Percentiles rank a stretch among this genome's conserved stretches.
These are phyloP conservation scores for Alternaria ventricosa DNA, from an alignment of 2,329 filamentous ascomycete genomes.

Conservation along the genomic window DNA sequence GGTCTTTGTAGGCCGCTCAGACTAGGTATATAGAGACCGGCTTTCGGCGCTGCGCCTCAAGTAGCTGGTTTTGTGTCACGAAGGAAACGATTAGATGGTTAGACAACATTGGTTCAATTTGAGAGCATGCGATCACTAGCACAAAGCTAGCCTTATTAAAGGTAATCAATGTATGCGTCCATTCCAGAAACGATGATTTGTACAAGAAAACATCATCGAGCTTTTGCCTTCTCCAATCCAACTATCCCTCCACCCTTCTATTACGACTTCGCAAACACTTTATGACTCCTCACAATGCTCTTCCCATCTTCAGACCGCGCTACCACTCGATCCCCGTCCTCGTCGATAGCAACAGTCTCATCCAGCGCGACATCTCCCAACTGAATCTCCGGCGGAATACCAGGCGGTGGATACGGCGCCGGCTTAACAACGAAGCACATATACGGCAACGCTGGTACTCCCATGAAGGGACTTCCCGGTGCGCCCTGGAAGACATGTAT, in stretches of 20 bases:
- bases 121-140: not conserved
- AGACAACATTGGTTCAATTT: not conserved
- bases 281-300: not conserved
- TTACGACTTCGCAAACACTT: not conserved
- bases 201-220: not conserved
- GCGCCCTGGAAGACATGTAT: conserved; percentile 2
- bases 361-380: not conserved
- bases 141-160: not conserved
- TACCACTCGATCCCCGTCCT: not conserved
- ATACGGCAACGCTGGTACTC: not conserved
- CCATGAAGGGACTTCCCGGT: conserved; percentile 2
- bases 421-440: not conserved
- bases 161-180: not conserved
- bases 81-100: not conserved
- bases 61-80: not conserved
- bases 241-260: not conserved
- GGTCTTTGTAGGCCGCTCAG: not conserved
- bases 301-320: not conserved
- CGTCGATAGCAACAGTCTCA: not conserved
- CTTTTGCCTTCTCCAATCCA: not conserved
- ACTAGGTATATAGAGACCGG: not conserved
- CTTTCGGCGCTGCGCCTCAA: not conserved
- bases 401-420: not conserved
- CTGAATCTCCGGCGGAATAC: not conserved
- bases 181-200: not conserved